phyloP scores from a whole-genome alignment of 1,284 basidiomycete genomes.

The Abortiporus biennis region DNA sequence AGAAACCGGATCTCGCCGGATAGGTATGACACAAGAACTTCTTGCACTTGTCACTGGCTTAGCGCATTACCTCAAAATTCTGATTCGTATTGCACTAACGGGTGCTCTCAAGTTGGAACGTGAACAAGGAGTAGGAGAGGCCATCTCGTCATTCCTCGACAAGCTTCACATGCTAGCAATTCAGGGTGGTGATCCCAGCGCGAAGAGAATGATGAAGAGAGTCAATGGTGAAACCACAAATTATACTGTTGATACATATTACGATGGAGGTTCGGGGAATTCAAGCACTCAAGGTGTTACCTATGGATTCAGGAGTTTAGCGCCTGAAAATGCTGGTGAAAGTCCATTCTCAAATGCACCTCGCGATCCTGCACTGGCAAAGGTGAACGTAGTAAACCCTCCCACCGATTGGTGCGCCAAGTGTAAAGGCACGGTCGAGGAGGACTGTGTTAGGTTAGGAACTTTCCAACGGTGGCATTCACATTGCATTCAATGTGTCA shows the following conservation, averaged over 20 bases:
- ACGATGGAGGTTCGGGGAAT: conserved; percentile 41
- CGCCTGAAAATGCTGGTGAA: conserved; percentile 84
- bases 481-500: conserved; percentile 79
- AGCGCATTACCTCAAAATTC: conserved; percentile 98
- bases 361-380: conserved; percentile 37
- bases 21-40: conserved; percentile 96
- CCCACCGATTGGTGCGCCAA: conserved; percentile 88
- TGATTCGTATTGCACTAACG: conserved; percentile 96
- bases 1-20: conserved; percentile 82
- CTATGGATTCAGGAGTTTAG: conserved; percentile 86
- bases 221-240: conserved; percentile 55
- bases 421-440: conserved; percentile 90
- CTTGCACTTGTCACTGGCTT: conserved; percentile 97
- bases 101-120: conserved; percentile 94
- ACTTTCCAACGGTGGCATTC: conserved; percentile 97
- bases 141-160: conserved; percentile 87
- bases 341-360: conserved; percentile 59
- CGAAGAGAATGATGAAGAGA: conserved; percentile 62
- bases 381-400: conserved; percentile 53
- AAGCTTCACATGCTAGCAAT: conserved; percentile 89
- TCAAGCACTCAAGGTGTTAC: conserved; percentile 73
- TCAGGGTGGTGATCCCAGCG: conserved; percentile 79
- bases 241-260: too few relatives aligned
- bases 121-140: conserved; percentile 77
- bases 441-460: conserved; percentile 91